Conservation (phyloP, 495 filamentous ascomycete genomes). For the Neurospora sp. region DNA sequence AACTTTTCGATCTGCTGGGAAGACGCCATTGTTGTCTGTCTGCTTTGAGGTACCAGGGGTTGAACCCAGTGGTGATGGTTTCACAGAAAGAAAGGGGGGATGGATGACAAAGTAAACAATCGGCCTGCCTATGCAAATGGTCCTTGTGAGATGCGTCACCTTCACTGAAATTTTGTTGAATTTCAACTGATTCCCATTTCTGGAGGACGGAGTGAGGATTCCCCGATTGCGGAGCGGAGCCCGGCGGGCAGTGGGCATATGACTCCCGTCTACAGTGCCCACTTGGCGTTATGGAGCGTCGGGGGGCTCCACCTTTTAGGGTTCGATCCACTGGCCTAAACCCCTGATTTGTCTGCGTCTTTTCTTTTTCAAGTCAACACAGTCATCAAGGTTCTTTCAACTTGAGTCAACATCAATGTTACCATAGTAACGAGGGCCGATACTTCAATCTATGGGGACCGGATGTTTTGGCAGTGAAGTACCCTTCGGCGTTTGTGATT, state of each 20-base stretch:
- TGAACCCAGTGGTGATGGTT: background rate
- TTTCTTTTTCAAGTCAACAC: background rate
- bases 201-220: background rate
- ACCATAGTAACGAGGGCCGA: background rate
- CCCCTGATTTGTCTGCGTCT: background rate
- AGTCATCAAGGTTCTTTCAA: background rate
- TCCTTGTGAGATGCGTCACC: background rate
- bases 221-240: background rate
- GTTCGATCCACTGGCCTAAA: background rate
- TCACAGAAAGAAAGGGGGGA: background rate
- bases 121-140: background rate
- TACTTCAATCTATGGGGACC: background rate
- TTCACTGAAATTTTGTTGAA: background rate
- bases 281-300: background rate
- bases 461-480: background rate
- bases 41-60: background rate
- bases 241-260: background rate
- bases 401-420: background rate
- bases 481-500: too few species aligned
- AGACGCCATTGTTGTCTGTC: conserved; percentile 6
- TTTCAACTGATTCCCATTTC: background rate
- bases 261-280: background rate
- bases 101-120: background rate
- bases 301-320: background rate
- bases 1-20: conserved; percentile 35